A percentile compares a stretch with the other conserved stretches of the same genome.
phyloP scores from a whole-genome alignment of 306 rosid species.

The Cucumis sativus region Cucumber_9930_V3 NC_026656.2:19746001-19746500 shows the following conservation, averaged over 20 bases:
- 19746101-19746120: constrained; percentile 91
- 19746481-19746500: constrained; percentile 71
- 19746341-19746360: constrained; percentile 95
- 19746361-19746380: constrained; percentile 93
- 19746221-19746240: constrained; percentile 73
- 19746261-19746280: constrained; percentile 65
- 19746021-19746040: constrained; percentile 92
- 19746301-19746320: neutral
- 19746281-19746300: neutral
- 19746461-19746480: constrained; percentile 22
- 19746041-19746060: constrained; percentile 96
- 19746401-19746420: constrained; percentile 67
- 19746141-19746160: constrained; percentile 55
- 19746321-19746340: constrained; percentile 24
- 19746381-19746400: constrained; percentile 76
- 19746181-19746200: constrained; percentile 59
- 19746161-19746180: constrained; percentile 63
- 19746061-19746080: constrained; percentile 61
- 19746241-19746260: constrained; percentile 79
- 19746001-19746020: constrained; percentile 94
- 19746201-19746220: constrained; percentile 90
- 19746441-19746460: constrained; percentile 62
- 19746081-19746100: constrained; percentile 87
- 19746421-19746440: constrained; percentile 80
- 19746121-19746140: constrained; percentile 64